Evolutionary conservation across 2,329 filamentous ascomycete species (phyloP).

Genomic region (Biscogniauxia marginata): DNA sequence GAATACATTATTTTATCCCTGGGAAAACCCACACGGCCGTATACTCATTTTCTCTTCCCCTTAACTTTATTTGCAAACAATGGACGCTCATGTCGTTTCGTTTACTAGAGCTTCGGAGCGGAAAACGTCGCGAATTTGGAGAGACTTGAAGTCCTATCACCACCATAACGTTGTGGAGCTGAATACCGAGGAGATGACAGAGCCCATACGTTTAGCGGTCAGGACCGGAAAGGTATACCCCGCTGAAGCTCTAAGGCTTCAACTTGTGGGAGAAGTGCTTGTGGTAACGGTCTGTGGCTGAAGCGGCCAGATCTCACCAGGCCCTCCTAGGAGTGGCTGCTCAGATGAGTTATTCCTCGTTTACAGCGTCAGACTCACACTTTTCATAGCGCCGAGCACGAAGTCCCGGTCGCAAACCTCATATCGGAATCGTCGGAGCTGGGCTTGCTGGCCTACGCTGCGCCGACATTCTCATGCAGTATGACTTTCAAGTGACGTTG

Average conservation of each 20-base stretch:
- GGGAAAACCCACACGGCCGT: not conserved
- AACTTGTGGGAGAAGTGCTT: slow-evolving; percentile 28
- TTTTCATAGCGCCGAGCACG: slow-evolving; percentile 25
- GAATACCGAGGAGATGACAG: slow-evolving; percentile 31
- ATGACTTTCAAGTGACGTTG: slow-evolving; percentile 66
- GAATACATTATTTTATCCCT: not conserved
- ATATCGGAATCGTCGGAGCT: slow-evolving; percentile 67
- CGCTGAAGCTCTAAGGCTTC: slow-evolving; percentile 26
- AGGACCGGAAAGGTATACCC: slow-evolving; percentile 38
- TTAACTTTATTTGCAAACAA: slow-evolving; percentile 21
- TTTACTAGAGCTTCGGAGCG: slow-evolving; percentile 44
- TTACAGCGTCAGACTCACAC: slow-evolving; percentile 20
- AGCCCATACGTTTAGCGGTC: slow-evolving; percentile 32
- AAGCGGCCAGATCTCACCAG: slow-evolving; percentile 26
- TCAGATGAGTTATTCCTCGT: slow-evolving; percentile 27
- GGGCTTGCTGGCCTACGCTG: slow-evolving; percentile 70
- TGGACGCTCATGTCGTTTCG: slow-evolving; percentile 55
- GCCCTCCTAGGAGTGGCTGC: slow-evolving; percentile 30
- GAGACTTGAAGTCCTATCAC: slow-evolving; percentile 45
- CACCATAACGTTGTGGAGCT: slow-evolving; percentile 36
- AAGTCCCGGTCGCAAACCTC: slow-evolving; percentile 39
- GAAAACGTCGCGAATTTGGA: slow-evolving; percentile 48
- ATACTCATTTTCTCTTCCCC: not conserved
- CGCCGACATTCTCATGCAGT: slow-evolving; percentile 63
- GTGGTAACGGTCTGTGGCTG: slow-evolving; percentile 22